Conservation (phyloP, 228 moss, liverwort and hornwort genomes). For the Sphagnum fallax region DNA sequence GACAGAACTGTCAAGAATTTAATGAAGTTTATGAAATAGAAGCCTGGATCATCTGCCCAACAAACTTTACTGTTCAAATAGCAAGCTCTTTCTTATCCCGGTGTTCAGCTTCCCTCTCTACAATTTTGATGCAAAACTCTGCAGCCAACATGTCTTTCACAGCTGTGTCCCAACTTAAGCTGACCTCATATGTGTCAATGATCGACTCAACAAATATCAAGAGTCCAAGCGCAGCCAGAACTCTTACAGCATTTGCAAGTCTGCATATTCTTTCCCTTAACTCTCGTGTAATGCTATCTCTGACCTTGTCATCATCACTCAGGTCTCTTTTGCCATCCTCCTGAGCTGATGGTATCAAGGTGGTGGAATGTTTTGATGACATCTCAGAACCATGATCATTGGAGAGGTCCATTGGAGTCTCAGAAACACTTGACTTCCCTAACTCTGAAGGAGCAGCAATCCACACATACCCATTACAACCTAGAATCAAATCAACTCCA, state of each 20-base stretch:
- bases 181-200: constrained; percentile 65
- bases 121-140: constrained; percentile 61
- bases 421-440: constrained; percentile 19
- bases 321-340: constrained; percentile 4
- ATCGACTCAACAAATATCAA: constrained; percentile 66
- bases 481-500: constrained; percentile 72
- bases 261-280: constrained; percentile 78
- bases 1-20: too few species aligned
- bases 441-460: constrained; percentile 47
- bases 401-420: constrained; percentile 6
- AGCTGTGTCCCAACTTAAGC: constrained; percentile 47
- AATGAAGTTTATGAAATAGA: too few species aligned
- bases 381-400: neutral
- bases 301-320: neutral
- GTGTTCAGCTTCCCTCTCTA: constrained; percentile 66
- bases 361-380: constrained; percentile 1
- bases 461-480: constrained; percentile 97
- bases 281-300: constrained; percentile 31
- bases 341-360: constrained; percentile 12
- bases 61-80: too few species aligned
- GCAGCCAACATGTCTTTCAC: constrained; percentile 62
- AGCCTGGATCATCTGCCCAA: too few species aligned
- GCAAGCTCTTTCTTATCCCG: constrained; percentile 5
- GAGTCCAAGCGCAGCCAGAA: constrained; percentile 66
- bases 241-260: constrained; percentile 74